phyloP scores from a whole-genome alignment of 1,284 basidiomycete species.

The Cryptococcus deneoformans region DNA sequence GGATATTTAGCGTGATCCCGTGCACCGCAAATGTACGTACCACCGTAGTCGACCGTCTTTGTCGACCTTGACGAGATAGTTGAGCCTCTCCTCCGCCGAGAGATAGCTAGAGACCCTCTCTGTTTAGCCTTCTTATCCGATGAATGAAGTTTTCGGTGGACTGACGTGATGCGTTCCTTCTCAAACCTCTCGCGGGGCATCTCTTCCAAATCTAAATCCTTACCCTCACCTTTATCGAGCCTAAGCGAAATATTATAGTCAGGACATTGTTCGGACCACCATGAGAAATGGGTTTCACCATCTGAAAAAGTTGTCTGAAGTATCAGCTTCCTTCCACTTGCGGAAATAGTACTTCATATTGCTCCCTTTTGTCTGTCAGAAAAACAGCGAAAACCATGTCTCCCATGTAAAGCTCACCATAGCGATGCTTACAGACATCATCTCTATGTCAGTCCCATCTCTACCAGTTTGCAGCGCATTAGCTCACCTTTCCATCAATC shows the following conservation, averaged over 20 bases:
- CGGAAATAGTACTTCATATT: conserved; percentile 59
- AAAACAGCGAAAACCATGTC: conserved; percentile 9
- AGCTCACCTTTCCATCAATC: conserved; percentile 69
- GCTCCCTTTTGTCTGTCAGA: conserved; percentile 9
- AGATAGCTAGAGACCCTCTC: conserved; percentile 56
- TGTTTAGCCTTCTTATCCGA: neutral
- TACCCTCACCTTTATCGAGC: conserved; percentile 69
- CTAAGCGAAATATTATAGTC: conserved; percentile 42
- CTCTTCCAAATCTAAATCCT: conserved; percentile 61
- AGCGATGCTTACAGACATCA: conserved; percentile 40
- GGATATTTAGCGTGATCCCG: too few relatives aligned
- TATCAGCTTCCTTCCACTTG: conserved; percentile 62
- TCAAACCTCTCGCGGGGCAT: conserved; percentile 68
- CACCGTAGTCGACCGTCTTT: conserved; percentile 65
- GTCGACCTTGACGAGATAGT: conserved; percentile 67
- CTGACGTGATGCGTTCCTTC: conserved; percentile 55
- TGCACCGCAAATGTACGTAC: conserved; percentile 26
- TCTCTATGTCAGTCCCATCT: neutral
- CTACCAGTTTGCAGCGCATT: too few relatives aligned
- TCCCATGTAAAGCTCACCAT: conserved; percentile 50
- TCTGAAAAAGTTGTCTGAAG: conserved; percentile 66
- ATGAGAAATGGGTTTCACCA: conserved; percentile 52
- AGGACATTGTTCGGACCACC: neutral
- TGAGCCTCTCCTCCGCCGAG: conserved; percentile 64
- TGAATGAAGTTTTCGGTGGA: neutral